These are phyloP conservation scores for Solanum sitiens DNA, from an alignment of 257 asterid genomes.

Conservation along the genomic window DNA sequence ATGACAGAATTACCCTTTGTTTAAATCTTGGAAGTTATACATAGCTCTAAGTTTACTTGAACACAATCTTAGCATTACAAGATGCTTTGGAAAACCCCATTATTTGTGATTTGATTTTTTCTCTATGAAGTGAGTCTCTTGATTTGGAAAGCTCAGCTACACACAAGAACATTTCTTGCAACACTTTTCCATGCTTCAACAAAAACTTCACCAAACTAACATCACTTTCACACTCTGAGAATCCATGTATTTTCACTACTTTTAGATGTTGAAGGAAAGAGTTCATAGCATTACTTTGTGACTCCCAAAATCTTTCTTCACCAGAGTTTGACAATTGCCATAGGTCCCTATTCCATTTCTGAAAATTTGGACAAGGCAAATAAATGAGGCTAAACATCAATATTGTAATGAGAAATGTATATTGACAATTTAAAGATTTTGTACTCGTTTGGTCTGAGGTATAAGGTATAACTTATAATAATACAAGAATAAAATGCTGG, in stretches of 20 bases:
- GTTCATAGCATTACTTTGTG: constrained; percentile 39
- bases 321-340: constrained; percentile 47
- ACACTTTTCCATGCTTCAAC: constrained; percentile 57
- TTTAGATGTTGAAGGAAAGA: constrained; percentile 52
- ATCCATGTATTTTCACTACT: constrained; percentile 61
- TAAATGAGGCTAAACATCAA: not conserved
- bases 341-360: constrained; percentile 59
- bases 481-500: too few species aligned
- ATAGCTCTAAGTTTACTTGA: constrained; percentile 14
- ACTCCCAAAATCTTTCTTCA: constrained; percentile 74
- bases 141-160: constrained; percentile 25
- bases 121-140: constrained; percentile 37
- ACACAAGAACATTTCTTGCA: constrained; percentile 41
- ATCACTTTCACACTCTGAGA: constrained; percentile 44
- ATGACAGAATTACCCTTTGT: not conserved
- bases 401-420: too few species aligned
- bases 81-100: constrained; percentile 71
- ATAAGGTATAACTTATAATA: too few species aligned
- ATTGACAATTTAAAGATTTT: not conserved
- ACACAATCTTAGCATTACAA: constrained; percentile 49
- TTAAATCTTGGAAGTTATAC: not conserved
- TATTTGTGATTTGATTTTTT: constrained; percentile 54
- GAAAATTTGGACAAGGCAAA: not conserved
- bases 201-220: constrained; percentile 54
- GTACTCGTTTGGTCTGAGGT: too few species aligned